Evolutionary conservation across 495 filamentous ascomycete genomes (phyloP).

Genomic region (Pyronema domesticum): DNA sequence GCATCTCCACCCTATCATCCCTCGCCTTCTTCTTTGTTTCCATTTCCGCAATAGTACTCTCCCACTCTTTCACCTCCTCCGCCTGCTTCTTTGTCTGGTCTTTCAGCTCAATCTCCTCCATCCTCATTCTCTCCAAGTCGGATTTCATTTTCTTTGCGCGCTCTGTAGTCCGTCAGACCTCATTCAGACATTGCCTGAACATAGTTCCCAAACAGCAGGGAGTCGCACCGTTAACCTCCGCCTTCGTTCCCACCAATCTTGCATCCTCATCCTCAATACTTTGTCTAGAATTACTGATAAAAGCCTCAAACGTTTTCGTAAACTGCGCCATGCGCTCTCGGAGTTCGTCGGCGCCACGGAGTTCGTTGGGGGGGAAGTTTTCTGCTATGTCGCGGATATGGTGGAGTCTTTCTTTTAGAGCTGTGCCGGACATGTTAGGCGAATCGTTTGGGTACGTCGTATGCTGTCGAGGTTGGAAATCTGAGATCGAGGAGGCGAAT

Average conservation of each 20-base stretch:
- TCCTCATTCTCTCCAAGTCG: not conserved
- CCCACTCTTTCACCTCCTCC: constrained; percentile 76
- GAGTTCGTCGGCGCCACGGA: constrained; percentile 91
- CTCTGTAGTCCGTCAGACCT: not conserved
- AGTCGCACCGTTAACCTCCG: constrained; percentile 66
- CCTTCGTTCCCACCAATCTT: constrained; percentile 75
- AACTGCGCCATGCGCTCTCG: constrained; percentile 90
- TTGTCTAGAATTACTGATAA: constrained; percentile 79
- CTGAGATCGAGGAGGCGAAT: too few relatives aligned
- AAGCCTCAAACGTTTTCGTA: constrained; percentile 76
- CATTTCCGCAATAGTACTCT: constrained; percentile 57
- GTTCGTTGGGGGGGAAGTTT: constrained; percentile 59
- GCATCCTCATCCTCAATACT: constrained; percentile 82
- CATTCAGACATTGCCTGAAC: too few relatives aligned
- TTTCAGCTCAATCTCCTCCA: constrained; percentile 16
- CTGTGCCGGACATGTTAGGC: not conserved
- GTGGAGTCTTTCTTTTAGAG: not conserved
- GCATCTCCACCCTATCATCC: constrained; percentile 48
- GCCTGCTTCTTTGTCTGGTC: constrained; percentile 48
- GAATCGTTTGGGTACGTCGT: too few relatives aligned
- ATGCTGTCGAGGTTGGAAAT: too few relatives aligned
- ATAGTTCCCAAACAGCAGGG: not conserved
- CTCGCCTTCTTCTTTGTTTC: constrained; percentile 58
- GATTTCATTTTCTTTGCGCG: not conserved
- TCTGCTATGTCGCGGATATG: constrained; percentile 37